Conservation (phyloP, 2,329 filamentous ascomycete genomes). For the Cladorrhinum sp. region DNA sequence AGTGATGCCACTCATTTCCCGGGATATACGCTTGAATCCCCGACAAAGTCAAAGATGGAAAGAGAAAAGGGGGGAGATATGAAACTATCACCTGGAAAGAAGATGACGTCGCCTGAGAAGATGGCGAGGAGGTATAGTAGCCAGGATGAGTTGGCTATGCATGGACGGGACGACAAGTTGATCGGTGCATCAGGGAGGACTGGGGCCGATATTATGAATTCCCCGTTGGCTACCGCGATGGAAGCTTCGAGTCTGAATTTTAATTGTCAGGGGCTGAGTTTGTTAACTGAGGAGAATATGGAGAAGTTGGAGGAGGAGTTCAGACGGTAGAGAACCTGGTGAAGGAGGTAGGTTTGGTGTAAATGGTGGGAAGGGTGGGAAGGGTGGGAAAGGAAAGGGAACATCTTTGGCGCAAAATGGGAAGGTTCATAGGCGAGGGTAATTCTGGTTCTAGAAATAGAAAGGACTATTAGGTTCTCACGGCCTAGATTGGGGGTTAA, state of each 20-base stretch:
- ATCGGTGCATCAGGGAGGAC: slow-evolving; percentile 24
- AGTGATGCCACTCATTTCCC: slow-evolving; percentile 8
- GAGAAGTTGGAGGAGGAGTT: slow-evolving; percentile 9
- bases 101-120: background rate
- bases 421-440: background rate
- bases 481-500: background rate
- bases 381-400: too few species aligned
- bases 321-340: too few species aligned
- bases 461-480: background rate
- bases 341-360: background rate
- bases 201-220: slow-evolving; percentile 16
- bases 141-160: slow-evolving; percentile 27
- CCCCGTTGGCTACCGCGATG: background rate
- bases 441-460: background rate
- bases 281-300: slow-evolving; percentile 16
- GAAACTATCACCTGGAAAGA: background rate
- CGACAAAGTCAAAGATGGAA: background rate
- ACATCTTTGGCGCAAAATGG: background rate
- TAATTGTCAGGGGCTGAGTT: slow-evolving; percentile 15
- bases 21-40: slow-evolving; percentile 7
- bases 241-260: background rate
- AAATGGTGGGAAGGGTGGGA: too few species aligned
- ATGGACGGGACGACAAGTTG: slow-evolving; percentile 30
- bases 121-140: slow-evolving; percentile 11
- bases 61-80: background rate